Conservation (phyloP, 441 rosid species). For the Theobroma grandiflorum region DNA sequence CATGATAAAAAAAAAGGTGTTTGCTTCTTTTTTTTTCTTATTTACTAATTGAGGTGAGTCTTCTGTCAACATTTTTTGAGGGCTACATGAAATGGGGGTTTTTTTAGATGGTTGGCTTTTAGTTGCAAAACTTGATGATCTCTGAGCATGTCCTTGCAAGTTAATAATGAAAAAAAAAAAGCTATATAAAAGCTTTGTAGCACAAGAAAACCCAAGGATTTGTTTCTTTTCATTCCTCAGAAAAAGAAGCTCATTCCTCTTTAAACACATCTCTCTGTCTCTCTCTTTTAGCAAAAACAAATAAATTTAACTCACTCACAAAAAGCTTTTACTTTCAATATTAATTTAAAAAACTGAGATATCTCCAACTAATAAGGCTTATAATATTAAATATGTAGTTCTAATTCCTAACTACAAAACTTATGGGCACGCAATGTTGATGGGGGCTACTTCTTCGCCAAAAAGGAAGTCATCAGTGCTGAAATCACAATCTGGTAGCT, state of each 20-base stretch:
- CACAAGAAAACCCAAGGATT: slow-evolving; percentile 67
- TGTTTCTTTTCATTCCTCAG: neutral
- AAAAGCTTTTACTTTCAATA: slow-evolving; percentile 35
- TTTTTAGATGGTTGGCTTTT: no score
- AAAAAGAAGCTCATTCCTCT: slow-evolving; percentile 24
- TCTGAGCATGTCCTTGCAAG: no score
- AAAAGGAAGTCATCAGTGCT: no score
- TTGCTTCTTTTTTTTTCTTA: no score
- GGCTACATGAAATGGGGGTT: no score
- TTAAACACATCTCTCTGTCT: slow-evolving; percentile 8
- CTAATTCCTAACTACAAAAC: slow-evolving; percentile 77
- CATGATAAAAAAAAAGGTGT: no score
- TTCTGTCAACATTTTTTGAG: no score
- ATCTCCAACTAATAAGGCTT: neutral
- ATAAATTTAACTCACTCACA: slow-evolving; percentile 30
- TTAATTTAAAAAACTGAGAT: slow-evolving; percentile 8
- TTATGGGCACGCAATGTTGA: slow-evolving; percentile 80
- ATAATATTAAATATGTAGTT: neutral
- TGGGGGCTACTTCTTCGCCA: slow-evolving; percentile 48
- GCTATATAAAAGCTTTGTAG: no score
- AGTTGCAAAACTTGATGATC: no score
- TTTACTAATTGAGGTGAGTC: no score
- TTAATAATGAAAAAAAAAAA: no score
- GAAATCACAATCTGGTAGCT: no score
- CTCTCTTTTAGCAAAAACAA: slow-evolving; percentile 12